Evolutionary conservation across 306 rosid species (phyloP).

Genomic region (Pyrus bretschneideri): DNA sequence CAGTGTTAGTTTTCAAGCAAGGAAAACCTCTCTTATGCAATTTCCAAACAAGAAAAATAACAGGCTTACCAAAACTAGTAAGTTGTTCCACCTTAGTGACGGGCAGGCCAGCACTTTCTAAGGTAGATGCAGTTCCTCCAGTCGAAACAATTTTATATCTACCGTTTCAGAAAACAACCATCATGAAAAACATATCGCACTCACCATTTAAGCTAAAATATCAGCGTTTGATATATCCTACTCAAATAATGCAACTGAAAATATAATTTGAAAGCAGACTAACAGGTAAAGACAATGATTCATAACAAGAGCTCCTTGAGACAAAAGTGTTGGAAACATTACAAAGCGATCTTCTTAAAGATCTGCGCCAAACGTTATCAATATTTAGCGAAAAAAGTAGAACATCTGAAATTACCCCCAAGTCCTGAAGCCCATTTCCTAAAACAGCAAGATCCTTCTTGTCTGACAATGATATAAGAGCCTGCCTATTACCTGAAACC

Average conservation of each 20-base stretch:
- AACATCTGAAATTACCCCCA: slow-evolving; percentile 59
- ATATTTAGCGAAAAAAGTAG: neutral
- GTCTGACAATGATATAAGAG: slow-evolving; percentile 81
- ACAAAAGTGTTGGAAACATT: neutral
- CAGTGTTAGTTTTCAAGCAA: neutral
- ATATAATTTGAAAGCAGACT: neutral
- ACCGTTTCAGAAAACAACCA: neutral
- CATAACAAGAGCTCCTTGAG: neutral
- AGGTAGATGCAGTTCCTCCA: slow-evolving; percentile 86
- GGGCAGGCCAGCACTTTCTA: slow-evolving; percentile 71
- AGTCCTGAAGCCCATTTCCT: slow-evolving; percentile 70
- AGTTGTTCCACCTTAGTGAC: slow-evolving; percentile 87
- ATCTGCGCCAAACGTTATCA: neutral
- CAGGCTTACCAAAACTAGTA: slow-evolving; percentile 66
- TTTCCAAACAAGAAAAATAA: neutral
- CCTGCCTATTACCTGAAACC: slow-evolving; percentile 65
- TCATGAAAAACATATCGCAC: neutral
- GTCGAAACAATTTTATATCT: slow-evolving; percentile 89
- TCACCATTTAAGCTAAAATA: neutral
- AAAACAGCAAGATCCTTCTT: slow-evolving; percentile 71
- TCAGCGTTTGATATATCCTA: neutral
- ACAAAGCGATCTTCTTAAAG: neutral
- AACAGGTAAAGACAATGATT: neutral
- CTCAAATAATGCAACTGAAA: neutral
- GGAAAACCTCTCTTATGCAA: neutral